These are phyloP conservation scores for Camellia granthamiana DNA, from an alignment of 148 eudicot species.

Conservation along the genomic window DNA sequence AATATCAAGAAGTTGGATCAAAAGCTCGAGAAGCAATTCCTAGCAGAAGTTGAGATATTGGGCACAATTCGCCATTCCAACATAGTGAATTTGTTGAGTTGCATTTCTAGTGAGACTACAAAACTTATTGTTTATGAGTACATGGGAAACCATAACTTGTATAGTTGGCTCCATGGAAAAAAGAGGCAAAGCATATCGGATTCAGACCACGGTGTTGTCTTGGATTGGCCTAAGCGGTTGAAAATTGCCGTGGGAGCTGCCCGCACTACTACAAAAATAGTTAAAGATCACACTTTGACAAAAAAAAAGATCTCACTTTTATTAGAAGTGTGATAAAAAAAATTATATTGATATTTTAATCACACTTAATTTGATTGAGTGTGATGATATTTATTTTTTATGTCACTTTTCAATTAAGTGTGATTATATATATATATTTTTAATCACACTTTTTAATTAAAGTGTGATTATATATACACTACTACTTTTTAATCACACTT, in stretches of 20 bases:
- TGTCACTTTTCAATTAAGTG: no score
- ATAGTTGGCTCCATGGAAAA: slow-evolving; percentile 34
- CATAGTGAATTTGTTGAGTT: slow-evolving; percentile 38
- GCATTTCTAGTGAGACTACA: slow-evolving; percentile 27
- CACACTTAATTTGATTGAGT: no score
- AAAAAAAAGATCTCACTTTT: no score
- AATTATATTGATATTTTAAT: no score
- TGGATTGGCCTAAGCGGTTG: slow-evolving; percentile 43
- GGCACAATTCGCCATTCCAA: slow-evolving; percentile 33
- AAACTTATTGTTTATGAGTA: slow-evolving; percentile 41
- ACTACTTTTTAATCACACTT: no score
- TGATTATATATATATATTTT: no score
- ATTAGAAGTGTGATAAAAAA: no score
- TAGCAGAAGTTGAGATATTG: slow-evolving; percentile 33
- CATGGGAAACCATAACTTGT: slow-evolving; percentile 34
- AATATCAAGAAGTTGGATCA: slow-evolving; percentile 22
- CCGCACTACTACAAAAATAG: no score
- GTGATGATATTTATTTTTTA: no score
- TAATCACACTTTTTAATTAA: no score
- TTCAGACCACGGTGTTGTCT: slow-evolving; percentile 14
- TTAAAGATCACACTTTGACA: no score
- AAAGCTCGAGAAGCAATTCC: slow-evolving; percentile 32
- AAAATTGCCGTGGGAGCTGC: slow-evolving; percentile 39
- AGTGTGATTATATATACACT: no score
- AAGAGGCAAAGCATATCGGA: slow-evolving; percentile 1